Conservation (phyloP, 129 eudicot species). For the Sambucus nigra region DNA sequence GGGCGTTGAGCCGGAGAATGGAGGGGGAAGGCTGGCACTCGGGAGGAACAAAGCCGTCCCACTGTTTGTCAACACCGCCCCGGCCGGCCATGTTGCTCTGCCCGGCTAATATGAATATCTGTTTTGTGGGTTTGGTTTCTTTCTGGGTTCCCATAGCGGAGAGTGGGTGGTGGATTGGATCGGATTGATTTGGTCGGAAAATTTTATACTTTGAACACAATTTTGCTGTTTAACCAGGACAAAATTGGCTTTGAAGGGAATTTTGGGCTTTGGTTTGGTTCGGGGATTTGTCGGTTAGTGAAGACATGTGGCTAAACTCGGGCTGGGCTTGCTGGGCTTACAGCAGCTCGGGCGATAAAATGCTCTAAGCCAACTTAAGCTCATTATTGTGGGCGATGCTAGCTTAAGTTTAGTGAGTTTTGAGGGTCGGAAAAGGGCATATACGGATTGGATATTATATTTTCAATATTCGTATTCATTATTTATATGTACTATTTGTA, state of each 20-base stretch:
- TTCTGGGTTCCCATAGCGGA: conserved; percentile 29
- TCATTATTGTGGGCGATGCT: no score
- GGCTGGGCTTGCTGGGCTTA: no score
- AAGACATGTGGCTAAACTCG: no score
- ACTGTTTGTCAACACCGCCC: conserved; percentile 58
- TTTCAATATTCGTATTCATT: no score
- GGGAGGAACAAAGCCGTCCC: conserved; percentile 67
- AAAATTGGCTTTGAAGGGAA: neutral
- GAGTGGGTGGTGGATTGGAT: neutral
- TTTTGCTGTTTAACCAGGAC: neutral
- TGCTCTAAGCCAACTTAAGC: no score
- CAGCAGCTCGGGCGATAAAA: no score
- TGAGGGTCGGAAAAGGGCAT: no score
- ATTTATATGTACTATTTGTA: no score
- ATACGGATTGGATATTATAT: no score
- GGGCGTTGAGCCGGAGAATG: conserved; percentile 73
- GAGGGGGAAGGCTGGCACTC: conserved; percentile 54
- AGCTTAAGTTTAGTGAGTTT: no score
- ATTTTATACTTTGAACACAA: neutral
- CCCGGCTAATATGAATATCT: conserved; percentile 76
- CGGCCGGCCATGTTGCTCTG: conserved; percentile 99
- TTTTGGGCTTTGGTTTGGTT: no score
- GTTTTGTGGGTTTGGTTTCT: conserved; percentile 25
- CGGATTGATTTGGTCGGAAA: neutral
- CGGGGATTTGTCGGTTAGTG: no score